phyloP scores from a whole-genome alignment of 2,329 filamentous ascomycete species.

The Neonectria magnoliae region DNA sequence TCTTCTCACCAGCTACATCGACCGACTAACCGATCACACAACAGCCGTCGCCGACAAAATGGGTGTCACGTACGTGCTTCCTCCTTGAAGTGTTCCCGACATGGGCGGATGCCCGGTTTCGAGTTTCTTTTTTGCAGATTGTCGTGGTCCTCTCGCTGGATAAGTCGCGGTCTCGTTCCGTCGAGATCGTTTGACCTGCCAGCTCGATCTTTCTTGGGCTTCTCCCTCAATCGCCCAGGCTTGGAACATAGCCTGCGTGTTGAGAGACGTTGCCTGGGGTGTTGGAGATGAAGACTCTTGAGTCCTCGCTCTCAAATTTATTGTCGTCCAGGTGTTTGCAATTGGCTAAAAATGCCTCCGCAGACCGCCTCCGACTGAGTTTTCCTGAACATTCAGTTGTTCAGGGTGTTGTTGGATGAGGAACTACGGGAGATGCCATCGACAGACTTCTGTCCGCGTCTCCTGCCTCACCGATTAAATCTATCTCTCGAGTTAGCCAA shows the following conservation, averaged over 20 bases:
- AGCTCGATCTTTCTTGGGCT: conserved; percentile 81
- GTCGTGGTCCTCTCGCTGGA: conserved; percentile 88
- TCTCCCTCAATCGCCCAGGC: conserved; percentile 66
- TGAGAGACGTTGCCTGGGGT: conserved; percentile 74
- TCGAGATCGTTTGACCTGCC: conserved; percentile 57
- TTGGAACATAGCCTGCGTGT: conserved; percentile 58
- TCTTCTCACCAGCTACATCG: conserved; percentile 34
- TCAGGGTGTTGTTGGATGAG: conserved; percentile 84
- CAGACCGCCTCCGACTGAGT: conserved; percentile 47
- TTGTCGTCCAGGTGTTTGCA: conserved; percentile 62
- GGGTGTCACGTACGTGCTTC: conserved; percentile 64
- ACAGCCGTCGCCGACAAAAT: conserved; percentile 55
- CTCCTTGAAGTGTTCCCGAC: conserved; percentile 49
- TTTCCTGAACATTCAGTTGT: conserved; percentile 52
- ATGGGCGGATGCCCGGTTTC: conserved; percentile 59
- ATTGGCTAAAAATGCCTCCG: conserved; percentile 43
- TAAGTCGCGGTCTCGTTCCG: conserved; percentile 44
- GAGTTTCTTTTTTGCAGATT: conserved; percentile 68
- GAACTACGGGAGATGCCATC: not conserved
- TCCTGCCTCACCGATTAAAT: conserved; percentile 80
- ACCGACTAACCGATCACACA: conserved; percentile 52
- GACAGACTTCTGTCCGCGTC: conserved; percentile 10
- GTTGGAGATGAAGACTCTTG: conserved; percentile 77
- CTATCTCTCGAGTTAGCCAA: conserved; percentile 82
- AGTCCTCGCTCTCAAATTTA: conserved; percentile 80